Conservation (phyloP, 2,329 filamentous ascomycete genomes). For the Didymella glomerata region DNA sequence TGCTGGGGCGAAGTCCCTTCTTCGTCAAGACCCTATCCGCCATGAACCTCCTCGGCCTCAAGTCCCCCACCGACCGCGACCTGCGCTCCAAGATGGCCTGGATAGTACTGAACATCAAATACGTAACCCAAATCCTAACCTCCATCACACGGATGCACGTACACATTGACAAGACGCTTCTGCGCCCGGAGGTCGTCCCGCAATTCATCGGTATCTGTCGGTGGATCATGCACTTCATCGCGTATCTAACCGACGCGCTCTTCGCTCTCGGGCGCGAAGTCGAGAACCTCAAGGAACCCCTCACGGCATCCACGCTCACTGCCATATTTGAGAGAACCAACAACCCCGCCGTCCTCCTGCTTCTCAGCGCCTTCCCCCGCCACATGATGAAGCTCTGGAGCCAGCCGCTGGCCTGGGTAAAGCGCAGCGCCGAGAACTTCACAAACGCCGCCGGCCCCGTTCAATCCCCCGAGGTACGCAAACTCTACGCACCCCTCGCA, state of each 20-base stretch:
- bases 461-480: slow-evolving; percentile 56
- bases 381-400: slow-evolving; percentile 50
- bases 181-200: slow-evolving; percentile 48
- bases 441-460: slow-evolving; percentile 50
- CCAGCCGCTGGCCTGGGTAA: slow-evolving; percentile 44
- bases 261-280: slow-evolving; percentile 41
- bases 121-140: slow-evolving; percentile 69
- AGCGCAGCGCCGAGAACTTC: slow-evolving; percentile 36
- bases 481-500: slow-evolving; percentile 52
- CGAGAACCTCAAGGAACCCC: slow-evolving; percentile 48
- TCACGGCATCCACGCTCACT: slow-evolving; percentile 40
- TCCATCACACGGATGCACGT: slow-evolving; percentile 59
- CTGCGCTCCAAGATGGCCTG: slow-evolving; percentile 78
- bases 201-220: slow-evolving; percentile 71
- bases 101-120: slow-evolving; percentile 77
- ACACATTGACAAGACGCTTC: slow-evolving; percentile 58
- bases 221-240: slow-evolving; percentile 76
- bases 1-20: slow-evolving; percentile 65
- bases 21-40: slow-evolving; percentile 81
- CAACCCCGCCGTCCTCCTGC: slow-evolving; percentile 44
- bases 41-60: slow-evolving; percentile 75
- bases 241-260: slow-evolving; percentile 65
- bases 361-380: slow-evolving; percentile 48
- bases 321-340: slow-evolving; percentile 43
- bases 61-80: slow-evolving; percentile 55